A percentile compares a stretch with the other conserved stretches of the same genome.
Conservation (phyloP, 257 asterid species). For the Nicotiana otophora region DNA sequence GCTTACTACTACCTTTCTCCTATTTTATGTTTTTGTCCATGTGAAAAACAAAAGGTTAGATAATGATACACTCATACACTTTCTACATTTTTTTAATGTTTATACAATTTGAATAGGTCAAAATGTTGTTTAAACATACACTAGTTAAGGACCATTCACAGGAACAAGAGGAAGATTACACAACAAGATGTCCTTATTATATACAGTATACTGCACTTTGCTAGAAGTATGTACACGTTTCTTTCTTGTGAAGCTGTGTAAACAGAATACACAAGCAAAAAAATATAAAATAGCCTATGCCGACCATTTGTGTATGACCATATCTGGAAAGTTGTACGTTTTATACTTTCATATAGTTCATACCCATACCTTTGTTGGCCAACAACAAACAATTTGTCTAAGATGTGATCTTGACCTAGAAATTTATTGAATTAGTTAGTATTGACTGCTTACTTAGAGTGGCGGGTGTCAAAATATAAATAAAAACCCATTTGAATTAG, state of each 20-base stretch:
- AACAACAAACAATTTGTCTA: conserved; percentile 1
- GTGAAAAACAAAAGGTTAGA: not conserved
- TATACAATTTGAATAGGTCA: not conserved
- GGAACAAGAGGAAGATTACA: not conserved
- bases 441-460: not conserved
- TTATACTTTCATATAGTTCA: not conserved
- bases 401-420: not conserved
- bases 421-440: not conserved
- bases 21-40: conserved; percentile 4
- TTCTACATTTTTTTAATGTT: not conserved
- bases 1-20: not conserved
- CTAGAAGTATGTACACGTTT: not conserved
- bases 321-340: not conserved
- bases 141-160: not conserved
- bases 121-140: not conserved
- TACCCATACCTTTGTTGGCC: not conserved
- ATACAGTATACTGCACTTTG: not conserved
- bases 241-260: not conserved
- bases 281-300: not conserved
- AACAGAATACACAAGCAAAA: not conserved
- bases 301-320: not conserved
- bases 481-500: too few species aligned
- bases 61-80: not conserved
- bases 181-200: not conserved
- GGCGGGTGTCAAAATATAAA: not conserved